Evolutionary conservation across 73 alveolate species (phyloP), one percentile per base, ranked within the genome.

Genomic region (Paramecium bursaria): DNA sequence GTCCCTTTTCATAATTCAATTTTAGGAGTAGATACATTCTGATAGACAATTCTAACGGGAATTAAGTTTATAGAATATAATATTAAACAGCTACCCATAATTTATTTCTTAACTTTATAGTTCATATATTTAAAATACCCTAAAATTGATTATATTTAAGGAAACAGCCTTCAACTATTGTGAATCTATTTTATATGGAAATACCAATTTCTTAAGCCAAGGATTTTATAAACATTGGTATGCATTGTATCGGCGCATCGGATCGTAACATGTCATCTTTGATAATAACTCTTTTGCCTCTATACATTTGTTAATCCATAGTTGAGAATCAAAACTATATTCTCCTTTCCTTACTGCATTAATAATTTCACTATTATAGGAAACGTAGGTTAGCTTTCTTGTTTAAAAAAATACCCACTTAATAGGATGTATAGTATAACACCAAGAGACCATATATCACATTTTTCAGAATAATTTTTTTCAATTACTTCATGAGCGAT

Each of bases 241-340:
- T 0, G 95, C 95, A 13, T 88, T 46, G 3, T 75, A 44, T 51
- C n/a, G n/a, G n/a, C 98, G 46, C 15, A 77, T 67, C 11, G 96
- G 93, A 48, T 88, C 91, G 33, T 91, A 50, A 22, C 55, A 48
- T 27, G 88, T 73, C 75, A 93, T 75, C 48, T 91, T 87, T 25
- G 75, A 30, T 39, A 93, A 88, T 25, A 91, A 73, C 30, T 86
- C 77, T 51, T 93, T 93, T 25, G 96, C 98, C 46, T 73, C 87
- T 11, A 79, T 86, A 0, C 92, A 80, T 4, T 91, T 86, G 22
- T 76, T 50, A 3, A 33, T 46, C 91, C 91, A 85, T 76, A 90
- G 95, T 61, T 91, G 74, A 23, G 76, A 49, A 42, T 49, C 80
- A 85, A 85, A 85, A 0, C 46, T 46, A 74, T 31, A 85, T 47